Conservation (phyloP, 2,329 filamentous ascomycete genomes). For the Phialemoniopsis sp. region DNA sequence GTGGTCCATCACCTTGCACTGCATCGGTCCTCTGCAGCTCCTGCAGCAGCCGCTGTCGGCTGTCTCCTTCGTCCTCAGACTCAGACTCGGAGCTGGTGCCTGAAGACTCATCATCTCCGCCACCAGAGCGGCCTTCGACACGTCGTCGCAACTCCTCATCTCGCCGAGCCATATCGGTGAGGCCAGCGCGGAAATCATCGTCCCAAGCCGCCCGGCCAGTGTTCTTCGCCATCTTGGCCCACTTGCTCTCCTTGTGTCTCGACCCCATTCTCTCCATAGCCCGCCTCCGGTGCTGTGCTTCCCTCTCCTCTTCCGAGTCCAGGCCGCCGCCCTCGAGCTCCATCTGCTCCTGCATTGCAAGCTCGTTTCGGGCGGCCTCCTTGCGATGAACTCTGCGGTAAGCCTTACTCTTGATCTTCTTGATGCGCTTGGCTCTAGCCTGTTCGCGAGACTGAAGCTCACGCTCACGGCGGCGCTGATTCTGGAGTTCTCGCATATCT, state of each 20-base stretch:
- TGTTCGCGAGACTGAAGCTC: constrained; percentile 88
- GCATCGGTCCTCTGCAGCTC: constrained; percentile 36
- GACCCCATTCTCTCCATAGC: constrained; percentile 83
- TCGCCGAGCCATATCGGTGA: constrained; percentile 75
- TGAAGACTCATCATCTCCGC: constrained; percentile 32
- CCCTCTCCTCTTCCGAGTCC: constrained; percentile 62
- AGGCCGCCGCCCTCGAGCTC: constrained; percentile 52
- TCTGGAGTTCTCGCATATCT: constrained; percentile 67
- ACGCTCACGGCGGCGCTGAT: constrained; percentile 72
- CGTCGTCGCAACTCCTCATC: constrained; percentile 79
- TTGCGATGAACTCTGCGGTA: constrained; percentile 91
- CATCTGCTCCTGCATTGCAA: constrained; percentile 46
- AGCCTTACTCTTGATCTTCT: constrained; percentile 98
- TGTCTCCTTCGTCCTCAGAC: constrained; percentile 53
- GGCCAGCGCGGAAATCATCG: constrained; percentile 73
- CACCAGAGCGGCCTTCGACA: constrained; percentile 63
- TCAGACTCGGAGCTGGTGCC: constrained; percentile 48
- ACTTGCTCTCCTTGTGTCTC: constrained; percentile 84
- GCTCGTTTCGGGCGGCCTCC: constrained; percentile 52
- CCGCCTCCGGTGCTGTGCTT: constrained; percentile 65
- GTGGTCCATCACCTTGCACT: constrained; percentile 44
- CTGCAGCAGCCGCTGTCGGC: constrained; percentile 42
- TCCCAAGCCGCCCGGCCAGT: constrained; percentile 83
- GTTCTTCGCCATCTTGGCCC: constrained; percentile 81
- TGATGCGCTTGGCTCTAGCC: constrained; percentile 84